Base-by-base conservation (phyloP, 345 rosid genomes). In the Leavenworthia alabamica region DNA sequence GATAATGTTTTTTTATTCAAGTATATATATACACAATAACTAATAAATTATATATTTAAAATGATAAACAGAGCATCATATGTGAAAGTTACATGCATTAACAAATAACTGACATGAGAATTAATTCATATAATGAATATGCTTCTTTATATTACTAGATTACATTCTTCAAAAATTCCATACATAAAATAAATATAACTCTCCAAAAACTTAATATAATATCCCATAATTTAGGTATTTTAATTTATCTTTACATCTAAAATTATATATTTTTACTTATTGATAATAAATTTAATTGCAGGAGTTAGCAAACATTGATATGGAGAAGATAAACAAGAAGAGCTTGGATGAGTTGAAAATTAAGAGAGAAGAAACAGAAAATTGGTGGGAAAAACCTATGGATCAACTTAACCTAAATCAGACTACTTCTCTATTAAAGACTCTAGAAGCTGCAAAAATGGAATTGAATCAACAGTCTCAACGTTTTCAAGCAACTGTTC, bases 381-480 rank as follows among this genome's bases (percentile, higher is more conserved):
- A 64, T 19, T 79, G 86, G 86, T 87, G 90, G 90, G 74, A 77
- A 40, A 57, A 67, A 2, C 85, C 85, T 8, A 27, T 48, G 0
- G 76, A 75, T 0, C 70, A 78, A 29, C 76, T 82, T 5, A 62
- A 45, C 23, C 3, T 51, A 5, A 4, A 24, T 1, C 80, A 82
- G 69, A 75, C 73, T 2, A 62, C 67, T 57, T 70, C 37, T 48
- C 33, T 84, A 37, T 77, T 57, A 37, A 19, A 13, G 3, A 51
- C 71, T 0, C 9, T 86, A 13, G 66, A 67, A 68, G 67, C 70
- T 31, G 68, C 82, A 17, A 81, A 41, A 63, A 71, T 28, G 28
- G 70, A 70, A 4, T 71, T 82, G 1, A 16, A 31, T 46, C 84
- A 76, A 64, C 26, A 0, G 3, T 10, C 39, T 6, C 45, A 62